A percentile compares a stretch with the other conserved stretches of the same genome.
Evolutionary conservation across 2,329 filamentous ascomycete genomes (phyloP).

Genomic region (Pseudohalonectria lignicola): DNA sequence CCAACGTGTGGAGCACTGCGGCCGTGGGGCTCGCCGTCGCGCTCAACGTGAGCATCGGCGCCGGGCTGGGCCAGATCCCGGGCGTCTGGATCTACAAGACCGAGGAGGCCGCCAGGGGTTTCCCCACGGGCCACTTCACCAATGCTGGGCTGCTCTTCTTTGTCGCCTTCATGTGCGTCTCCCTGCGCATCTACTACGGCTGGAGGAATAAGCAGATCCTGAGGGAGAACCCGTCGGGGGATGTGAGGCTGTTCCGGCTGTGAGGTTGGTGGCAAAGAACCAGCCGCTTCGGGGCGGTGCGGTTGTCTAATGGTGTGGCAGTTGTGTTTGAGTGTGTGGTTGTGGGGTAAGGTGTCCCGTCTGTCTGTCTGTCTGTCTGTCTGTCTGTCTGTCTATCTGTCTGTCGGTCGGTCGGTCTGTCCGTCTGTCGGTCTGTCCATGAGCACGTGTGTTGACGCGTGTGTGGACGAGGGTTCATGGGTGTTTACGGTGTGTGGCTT

Average conservation of each 20-base stretch:
- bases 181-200: constrained; percentile 32
- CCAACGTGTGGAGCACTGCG: constrained; percentile 39
- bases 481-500: too few relatives aligned
- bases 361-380: neutral
- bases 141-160: constrained; percentile 40
- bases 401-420: neutral
- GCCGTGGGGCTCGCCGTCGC: constrained; percentile 43
- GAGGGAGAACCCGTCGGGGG: constrained; percentile 1
- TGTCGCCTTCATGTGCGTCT: constrained; percentile 30
- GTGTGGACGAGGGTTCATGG: too few relatives aligned
- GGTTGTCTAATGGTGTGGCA: neutral
- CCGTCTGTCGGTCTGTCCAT: too few relatives aligned
- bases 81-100: constrained; percentile 50
- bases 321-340: neutral
- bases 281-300: too few relatives aligned
- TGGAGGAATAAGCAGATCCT: constrained; percentile 10
- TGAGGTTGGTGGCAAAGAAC: too few relatives aligned
- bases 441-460: too few relatives aligned
- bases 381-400: neutral
- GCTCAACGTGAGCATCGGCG: constrained; percentile 44
- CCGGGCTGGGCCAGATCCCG: constrained; percentile 41
- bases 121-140: constrained; percentile 46
- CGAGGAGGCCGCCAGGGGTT: constrained; percentile 35
- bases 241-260: constrained; percentile 5
- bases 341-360: too few relatives aligned